Conservation (phyloP, 495 filamentous ascomycete genomes). For the Tuber aestivum region DNA sequence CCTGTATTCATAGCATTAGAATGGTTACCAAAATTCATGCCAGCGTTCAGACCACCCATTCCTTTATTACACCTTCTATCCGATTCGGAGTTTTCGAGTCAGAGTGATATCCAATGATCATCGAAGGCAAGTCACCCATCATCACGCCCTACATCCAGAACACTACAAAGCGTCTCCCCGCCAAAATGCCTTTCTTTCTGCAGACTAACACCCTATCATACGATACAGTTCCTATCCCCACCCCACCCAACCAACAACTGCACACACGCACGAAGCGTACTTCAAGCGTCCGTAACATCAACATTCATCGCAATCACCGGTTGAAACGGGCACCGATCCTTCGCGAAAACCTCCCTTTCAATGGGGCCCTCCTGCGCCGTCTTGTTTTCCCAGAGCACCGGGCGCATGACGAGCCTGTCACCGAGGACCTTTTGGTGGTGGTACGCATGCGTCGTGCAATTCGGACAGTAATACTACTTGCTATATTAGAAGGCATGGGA, state of each 20-base stretch:
- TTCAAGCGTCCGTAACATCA: conserved; percentile 13
- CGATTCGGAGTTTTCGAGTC: neutral
- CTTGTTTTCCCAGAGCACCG: conserved; percentile 22
- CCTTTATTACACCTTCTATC: neutral
- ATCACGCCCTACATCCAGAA: neutral
- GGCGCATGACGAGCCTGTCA: conserved; percentile 20
- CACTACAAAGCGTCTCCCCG: neutral
- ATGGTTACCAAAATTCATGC: neutral
- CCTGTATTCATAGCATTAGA: conserved; percentile 1
- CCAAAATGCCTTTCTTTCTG: neutral
- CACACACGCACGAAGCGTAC: neutral
- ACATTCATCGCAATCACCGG: conserved; percentile 30
- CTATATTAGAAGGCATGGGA: neutral
- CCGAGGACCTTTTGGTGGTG: conserved; percentile 29
- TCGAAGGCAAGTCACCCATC: neutral
- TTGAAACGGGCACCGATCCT: conserved; percentile 23
- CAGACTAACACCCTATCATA: neutral
- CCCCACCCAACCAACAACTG: neutral
- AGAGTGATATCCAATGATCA: neutral
- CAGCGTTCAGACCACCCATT: neutral
- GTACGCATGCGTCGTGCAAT: conserved; percentile 25
- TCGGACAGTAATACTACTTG: conserved; percentile 26
- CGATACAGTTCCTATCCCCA: neutral
- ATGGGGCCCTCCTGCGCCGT: conserved; percentile 9
- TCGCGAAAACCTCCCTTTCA: conserved; percentile 29